These are phyloP conservation scores for Apostasia shenzhenica DNA, from an alignment of 106 monocot species.

Conservation along the genomic window DNA sequence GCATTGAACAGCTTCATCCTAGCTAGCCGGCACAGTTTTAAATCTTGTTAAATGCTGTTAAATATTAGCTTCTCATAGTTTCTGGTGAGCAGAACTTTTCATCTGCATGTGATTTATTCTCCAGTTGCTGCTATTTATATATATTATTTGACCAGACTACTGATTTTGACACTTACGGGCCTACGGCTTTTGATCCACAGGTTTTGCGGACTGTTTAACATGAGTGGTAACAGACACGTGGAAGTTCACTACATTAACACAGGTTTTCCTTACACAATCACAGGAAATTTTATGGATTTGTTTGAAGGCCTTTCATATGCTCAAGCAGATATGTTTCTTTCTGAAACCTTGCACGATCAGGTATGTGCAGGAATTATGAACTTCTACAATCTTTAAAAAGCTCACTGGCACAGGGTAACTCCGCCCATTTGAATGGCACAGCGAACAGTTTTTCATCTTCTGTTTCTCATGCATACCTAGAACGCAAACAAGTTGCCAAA, in stretches of 20 bases:
- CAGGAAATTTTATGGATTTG: constrained; percentile 57
- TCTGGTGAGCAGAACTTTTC: no score
- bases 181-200: background rate
- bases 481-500: no score
- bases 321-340: constrained; percentile 41
- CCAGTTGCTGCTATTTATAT: background rate
- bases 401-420: no score
- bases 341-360: constrained; percentile 59
- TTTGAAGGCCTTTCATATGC: constrained; percentile 48
- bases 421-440: no score
- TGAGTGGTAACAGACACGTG: constrained; percentile 30
- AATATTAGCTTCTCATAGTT: background rate
- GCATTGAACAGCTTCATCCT: no score
- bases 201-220: constrained; percentile 2
- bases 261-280: constrained; percentile 43
- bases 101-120: background rate
- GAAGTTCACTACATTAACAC: constrained; percentile 45
- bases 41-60: background rate
- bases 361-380: constrained; percentile 8
- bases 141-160: background rate
- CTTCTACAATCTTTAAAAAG: no score
- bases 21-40: background rate
- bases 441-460: no score
- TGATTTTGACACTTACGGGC: background rate
- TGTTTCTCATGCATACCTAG: no score